Conservation (phyloP, 257 asterid genomes). For the Salvia hispanica region DNA sequence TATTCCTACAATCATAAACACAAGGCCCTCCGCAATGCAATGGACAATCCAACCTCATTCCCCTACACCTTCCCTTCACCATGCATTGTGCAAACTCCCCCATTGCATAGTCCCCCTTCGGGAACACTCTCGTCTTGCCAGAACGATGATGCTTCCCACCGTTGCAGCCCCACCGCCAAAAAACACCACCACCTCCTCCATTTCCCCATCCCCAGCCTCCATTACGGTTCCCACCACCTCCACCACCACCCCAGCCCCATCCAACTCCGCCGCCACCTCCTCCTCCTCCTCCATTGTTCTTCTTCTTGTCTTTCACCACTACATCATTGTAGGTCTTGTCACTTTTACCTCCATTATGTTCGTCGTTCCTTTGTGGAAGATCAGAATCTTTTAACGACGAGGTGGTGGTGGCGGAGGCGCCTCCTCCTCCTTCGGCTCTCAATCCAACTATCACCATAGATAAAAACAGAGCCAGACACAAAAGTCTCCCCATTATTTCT, state of each 20-base stretch:
- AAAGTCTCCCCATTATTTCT: slow-evolving; percentile 7
- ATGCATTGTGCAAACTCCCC: slow-evolving; percentile 47
- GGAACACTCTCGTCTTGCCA: slow-evolving; percentile 16
- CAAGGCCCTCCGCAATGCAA: slow-evolving; percentile 48
- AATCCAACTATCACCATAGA: slow-evolving; percentile 28
- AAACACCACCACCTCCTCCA: slow-evolving; percentile 41
- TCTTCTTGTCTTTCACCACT: slow-evolving; percentile 32
- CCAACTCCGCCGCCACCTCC: slow-evolving; percentile 44
- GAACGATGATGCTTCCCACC: background rate
- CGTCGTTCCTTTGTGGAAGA: too few species aligned
- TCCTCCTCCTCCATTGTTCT: slow-evolving; percentile 28
- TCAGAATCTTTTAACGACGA: background rate
- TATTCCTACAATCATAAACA: slow-evolving; percentile 38
- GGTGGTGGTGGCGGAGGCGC: background rate
- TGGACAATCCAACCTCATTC: slow-evolving; percentile 45
- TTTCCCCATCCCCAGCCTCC: slow-evolving; percentile 36
- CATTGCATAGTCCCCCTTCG: slow-evolving; percentile 23
- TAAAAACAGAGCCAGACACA: slow-evolving; percentile 26
- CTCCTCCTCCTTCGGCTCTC: slow-evolving; percentile 29
- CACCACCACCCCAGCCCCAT: slow-evolving; percentile 45
- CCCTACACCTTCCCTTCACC: slow-evolving; percentile 39
- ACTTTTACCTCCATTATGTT: background rate
- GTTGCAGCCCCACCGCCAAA: slow-evolving; percentile 42
- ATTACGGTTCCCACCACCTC: slow-evolving; percentile 31
- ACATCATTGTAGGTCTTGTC: slow-evolving; percentile 30